A percentile compares a stretch with the other conserved stretches of the same genome.
phyloP scores from a whole-genome alignment of 768 basidiomycete species.

The Termitomyces sp. region DNA sequence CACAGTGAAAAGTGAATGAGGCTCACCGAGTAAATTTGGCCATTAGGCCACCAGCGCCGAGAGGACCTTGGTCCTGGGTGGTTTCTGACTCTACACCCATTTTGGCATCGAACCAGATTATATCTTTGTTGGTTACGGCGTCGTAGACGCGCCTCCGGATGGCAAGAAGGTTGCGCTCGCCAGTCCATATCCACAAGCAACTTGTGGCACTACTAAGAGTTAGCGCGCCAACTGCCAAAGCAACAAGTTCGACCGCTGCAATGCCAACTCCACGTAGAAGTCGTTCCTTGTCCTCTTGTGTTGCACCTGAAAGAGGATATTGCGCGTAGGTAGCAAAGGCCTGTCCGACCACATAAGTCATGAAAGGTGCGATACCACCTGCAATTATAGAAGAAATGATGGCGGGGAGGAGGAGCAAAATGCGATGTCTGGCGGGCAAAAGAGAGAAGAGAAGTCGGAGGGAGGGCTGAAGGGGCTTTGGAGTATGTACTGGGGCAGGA shows the following conservation, averaged over 20 bases:
- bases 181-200: slow-evolving; percentile 83
- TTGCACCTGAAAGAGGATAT: slow-evolving; percentile 33
- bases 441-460: slow-evolving; percentile 60
- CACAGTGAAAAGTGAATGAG: not conserved
- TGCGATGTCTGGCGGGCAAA: slow-evolving; percentile 53
- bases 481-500: not conserved
- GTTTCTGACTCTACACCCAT: slow-evolving; percentile 55
- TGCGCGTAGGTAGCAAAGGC: slow-evolving; percentile 76
- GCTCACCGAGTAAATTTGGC: slow-evolving; percentile 82
- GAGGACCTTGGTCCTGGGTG: slow-evolving; percentile 43
- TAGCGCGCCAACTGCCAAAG: slow-evolving; percentile 63
- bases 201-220: slow-evolving; percentile 73
- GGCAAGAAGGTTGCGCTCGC: slow-evolving; percentile 73
- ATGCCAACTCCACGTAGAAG: slow-evolving; percentile 59
- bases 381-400: slow-evolving; percentile 58
- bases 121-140: slow-evolving; percentile 65
- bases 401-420: slow-evolving; percentile 65
- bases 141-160: slow-evolving; percentile 69
- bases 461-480: slow-evolving; percentile 23
- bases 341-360: slow-evolving; percentile 80
- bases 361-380: slow-evolving; percentile 79
- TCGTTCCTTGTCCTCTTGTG: slow-evolving; percentile 41
- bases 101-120: slow-evolving; percentile 91
- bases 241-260: slow-evolving; percentile 65
- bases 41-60: slow-evolving; percentile 91